Evolutionary conservation across 2,329 filamentous ascomycete species (phyloP), one percentile per base, ranked within the genome.

Genomic region (Ambrosiella xylebori): DNA sequence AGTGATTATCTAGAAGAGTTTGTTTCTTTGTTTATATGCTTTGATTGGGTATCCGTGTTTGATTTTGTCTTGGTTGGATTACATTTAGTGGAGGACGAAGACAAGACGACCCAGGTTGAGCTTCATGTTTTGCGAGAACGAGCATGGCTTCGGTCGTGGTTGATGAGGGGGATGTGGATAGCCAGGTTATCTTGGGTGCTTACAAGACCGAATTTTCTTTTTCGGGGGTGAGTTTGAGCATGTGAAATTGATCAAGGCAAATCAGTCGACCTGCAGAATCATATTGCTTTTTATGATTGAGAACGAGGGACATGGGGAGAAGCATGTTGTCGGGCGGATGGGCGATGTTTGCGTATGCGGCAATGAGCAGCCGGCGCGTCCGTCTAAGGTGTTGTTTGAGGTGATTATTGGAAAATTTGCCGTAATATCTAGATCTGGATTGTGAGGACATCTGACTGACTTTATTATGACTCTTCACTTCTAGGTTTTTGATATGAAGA

Each of bases 121-220:
- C 11, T 47, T 13, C 11, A 15, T 47, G 44, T 17, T 17, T n/a
- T 47, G 44, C 44, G 4, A 17, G n/a, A 17, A 47, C 19, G 44
- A 47, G 44, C 11, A 17, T 8, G 12, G 7, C 19, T n/a, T 47
- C 7, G 44, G 44, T 15, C n/a, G 19, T n/a, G n/a, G 19, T 47
- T 13, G 44, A 47, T 47, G 44, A 47, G 12, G 44, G 12, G 4
- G 57, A 58, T 17, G 54, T 49, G 4, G 58, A 59, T 52, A 59
- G 58, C 17, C 58, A 59, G 56, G 58, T 52, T 37, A 54, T 59
- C 7, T 49, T 59, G 45, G 58, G 47, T 7, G 56, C 52, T 15
- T 59, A 59, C 39, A 47, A 54, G 36, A 54, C 58, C 7, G 58
- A 59, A 41, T 59, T 59, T 50, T 59, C 58, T 9, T 52, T 49